Evolutionary conservation across 805 yeast genomes (phyloP), one percentile per base, ranked within the genome.

Genomic region (Myxozyma kluyveri): DNA sequence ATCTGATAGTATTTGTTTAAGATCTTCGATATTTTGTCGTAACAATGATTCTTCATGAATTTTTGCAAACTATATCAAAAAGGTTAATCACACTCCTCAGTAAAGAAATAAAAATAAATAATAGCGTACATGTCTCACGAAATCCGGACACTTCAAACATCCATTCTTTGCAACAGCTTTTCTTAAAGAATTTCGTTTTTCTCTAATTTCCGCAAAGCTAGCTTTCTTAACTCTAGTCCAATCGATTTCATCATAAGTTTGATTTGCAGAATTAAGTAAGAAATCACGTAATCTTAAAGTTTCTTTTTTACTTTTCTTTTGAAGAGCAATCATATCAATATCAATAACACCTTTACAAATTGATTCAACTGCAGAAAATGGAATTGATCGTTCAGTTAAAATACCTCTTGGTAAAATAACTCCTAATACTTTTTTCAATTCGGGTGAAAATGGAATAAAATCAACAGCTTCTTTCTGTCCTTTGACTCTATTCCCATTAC

Each of bases 1-100:
- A 53, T 88, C 95, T 0, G 95, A 84, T 58, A 89, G 78, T 43
- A 84, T 71, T 42, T 77, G 74, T 61, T 80, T 80, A 61, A 88
- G 67, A 0, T 75, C 67, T 9, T 71, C 76, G 21, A 90, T 82
- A 52, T 82, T 74, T 12, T 67, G 63, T 50, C 75, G 73, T 21
- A 86, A 64, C 26, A 64, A 52, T 49, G 73, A 72, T 54, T 76
- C 79, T 42, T 74, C 70, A 39, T 77, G 73, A 21, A 81, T 65
- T 36, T 74, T 76, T 6, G 65, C 45, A 35, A 54, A 56, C 57
- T 54, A 22, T 9, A 3, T n/a, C n/a, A n/a, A n/a, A 21, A 6
- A 6, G 9, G 49, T 46, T 33, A 47, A n/a, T 44, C 18, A 19
- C 17, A 26, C 22, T 4, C 12, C 21, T 19, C n/a, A 43, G 12